These are phyloP conservation scores for Magnaporthiopsis incrustans DNA, from an alignment of 2,329 filamentous ascomycete species.

Conservation along the genomic window DNA sequence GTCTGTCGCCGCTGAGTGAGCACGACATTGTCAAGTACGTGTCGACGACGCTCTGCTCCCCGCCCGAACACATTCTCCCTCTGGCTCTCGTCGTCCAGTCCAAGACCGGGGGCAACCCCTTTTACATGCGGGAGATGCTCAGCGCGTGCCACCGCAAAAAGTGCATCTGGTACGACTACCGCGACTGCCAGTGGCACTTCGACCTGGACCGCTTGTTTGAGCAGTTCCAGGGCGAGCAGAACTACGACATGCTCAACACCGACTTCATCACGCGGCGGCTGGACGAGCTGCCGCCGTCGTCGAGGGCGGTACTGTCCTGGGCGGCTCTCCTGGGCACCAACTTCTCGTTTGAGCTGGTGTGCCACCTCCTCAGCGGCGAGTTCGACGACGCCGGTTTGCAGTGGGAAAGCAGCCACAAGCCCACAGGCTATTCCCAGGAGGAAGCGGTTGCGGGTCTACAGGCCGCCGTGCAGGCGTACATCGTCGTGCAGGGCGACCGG, in stretches of 20 bases:
- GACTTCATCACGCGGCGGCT: conserved; percentile 76
- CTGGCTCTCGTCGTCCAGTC: conserved; percentile 81
- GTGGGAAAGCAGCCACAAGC: conserved; percentile 21
- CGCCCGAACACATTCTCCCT: conserved; percentile 63
- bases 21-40: conserved; percentile 78
- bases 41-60: conserved; percentile 68
- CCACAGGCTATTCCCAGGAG: conserved; percentile 50
- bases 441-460: conserved; percentile 76
- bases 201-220: conserved; percentile 80
- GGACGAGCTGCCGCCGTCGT: conserved; percentile 63
- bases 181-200: conserved; percentile 72
- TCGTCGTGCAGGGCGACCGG: conserved; percentile 72
- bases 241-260: conserved; percentile 72
- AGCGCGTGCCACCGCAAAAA: conserved; percentile 78
- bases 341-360: conserved; percentile 78
- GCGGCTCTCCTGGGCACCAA: conserved; percentile 72
- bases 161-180: conserved; percentile 88
- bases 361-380: conserved; percentile 67
- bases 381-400: conserved; percentile 45
- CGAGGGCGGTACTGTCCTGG: conserved; percentile 80
- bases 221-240: conserved; percentile 70
- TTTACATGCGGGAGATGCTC: conserved; percentile 86
- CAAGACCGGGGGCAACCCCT: conserved; percentile 81
- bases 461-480: conserved; percentile 68
- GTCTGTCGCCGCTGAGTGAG: conserved; percentile 66